Conservation (phyloP, 805 yeast species). For the Wickerhamiella qilinensis region DNA sequence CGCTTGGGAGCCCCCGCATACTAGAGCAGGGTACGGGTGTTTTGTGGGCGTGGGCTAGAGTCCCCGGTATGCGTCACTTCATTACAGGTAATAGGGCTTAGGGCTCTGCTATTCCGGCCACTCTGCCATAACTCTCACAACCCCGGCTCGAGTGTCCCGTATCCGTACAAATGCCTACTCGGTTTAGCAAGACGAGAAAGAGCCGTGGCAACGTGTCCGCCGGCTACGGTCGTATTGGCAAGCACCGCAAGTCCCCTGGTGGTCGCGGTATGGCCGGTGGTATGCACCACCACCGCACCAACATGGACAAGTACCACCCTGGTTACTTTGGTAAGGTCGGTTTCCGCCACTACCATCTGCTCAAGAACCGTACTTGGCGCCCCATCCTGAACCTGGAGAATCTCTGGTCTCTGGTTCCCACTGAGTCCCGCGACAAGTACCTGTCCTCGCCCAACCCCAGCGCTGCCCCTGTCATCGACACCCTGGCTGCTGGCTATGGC, state of each 20-base stretch:
- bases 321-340: constrained; percentile 99
- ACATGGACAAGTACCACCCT: constrained; percentile 99
- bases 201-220: constrained; percentile 99
- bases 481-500: constrained; percentile 99
- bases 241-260: constrained; percentile 99
- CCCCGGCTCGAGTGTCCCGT: neutral
- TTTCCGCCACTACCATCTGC: constrained; percentile 99
- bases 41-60: no score
- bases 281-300: constrained; percentile 99
- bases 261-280: constrained; percentile 99
- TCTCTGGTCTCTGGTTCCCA: constrained; percentile 93
- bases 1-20: no score
- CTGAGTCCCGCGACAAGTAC: constrained; percentile 87
- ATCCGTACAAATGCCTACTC: constrained; percentile 65
- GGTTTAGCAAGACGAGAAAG: constrained; percentile 98
- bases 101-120: neutral
- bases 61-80: no score
- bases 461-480: constrained; percentile 98
- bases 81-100: no score
- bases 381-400: constrained; percentile 97
- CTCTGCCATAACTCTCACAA: neutral
- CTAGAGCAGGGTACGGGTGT: no score
- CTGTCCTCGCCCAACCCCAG: constrained; percentile 67
- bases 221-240: constrained; percentile 99
- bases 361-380: constrained; percentile 87